phyloP scores from a whole-genome alignment of 129 eudicot genomes.

The Gnaphalium uliginosum region DNA sequence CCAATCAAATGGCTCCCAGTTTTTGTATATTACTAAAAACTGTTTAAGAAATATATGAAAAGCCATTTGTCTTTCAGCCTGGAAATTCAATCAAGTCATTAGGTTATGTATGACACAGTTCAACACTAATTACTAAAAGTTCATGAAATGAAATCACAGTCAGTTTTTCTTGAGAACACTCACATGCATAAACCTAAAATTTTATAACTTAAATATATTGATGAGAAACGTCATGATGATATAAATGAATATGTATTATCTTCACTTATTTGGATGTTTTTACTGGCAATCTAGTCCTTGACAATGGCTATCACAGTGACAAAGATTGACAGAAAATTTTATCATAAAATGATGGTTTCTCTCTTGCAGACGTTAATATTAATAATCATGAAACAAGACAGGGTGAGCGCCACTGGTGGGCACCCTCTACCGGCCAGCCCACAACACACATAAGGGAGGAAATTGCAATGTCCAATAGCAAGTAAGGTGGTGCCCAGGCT shows the following conservation, averaged over 20 bases:
- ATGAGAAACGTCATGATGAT: background rate
- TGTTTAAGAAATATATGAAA: constrained; percentile 80
- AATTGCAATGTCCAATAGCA: background rate
- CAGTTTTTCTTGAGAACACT: background rate
- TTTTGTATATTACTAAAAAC: constrained; percentile 64
- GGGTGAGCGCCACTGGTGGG: too few species aligned
- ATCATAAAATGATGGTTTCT: constrained; percentile 5
- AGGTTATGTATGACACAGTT: constrained; percentile 11
- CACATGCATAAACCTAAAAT: background rate
- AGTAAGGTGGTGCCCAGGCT: background rate
- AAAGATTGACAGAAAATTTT: constrained; percentile 8
- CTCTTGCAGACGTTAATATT: constrained; percentile 6
- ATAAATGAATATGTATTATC: constrained; percentile 6
- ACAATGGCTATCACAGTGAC: constrained; percentile 4
- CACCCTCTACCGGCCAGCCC: too few species aligned
- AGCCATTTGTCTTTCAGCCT: constrained; percentile 75
- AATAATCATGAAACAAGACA: background rate
- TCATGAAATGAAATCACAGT: constrained; percentile 19
- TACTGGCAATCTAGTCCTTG: background rate
- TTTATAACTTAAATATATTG: constrained; percentile 3
- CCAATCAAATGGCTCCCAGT: constrained; percentile 73
- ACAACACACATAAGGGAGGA: too few species aligned
- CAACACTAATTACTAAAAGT: constrained; percentile 4
- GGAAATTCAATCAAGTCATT: constrained; percentile 25
- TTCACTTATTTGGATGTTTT: background rate